Evolutionary conservation across 331 rosid species (phyloP), one percentile per base, ranked within the genome.

Genomic region (Pyracantha coccinea): DNA sequence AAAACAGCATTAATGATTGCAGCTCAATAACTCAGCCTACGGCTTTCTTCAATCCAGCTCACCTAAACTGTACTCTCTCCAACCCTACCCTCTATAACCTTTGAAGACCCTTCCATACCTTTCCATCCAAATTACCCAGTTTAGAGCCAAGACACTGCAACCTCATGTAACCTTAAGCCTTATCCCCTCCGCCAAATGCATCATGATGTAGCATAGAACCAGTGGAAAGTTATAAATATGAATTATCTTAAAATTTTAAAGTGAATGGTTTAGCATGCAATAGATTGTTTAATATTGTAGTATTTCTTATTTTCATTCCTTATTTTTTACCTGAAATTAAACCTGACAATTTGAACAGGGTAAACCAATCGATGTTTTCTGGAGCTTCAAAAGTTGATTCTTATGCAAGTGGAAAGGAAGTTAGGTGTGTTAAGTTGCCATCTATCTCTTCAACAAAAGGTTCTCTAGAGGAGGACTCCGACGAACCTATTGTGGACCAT

Each of bases 381-480:
- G 82, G 95, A 69, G 78, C 87, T 70, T 83, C 90, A 52, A 81
- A 78, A 73, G 79, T 90, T 0, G 89, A 88, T 85, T 87, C 96
- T 54, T 92, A 81, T 66, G 95, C 91, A 69, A 94, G 92, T 81
- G 98, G 96, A 69, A 90, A 87, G 83, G 90, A 82, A 78, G 84
- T 90, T 72, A 88, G 88, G 85, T 77, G 83, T 24, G 88, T 91
- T 85, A 86, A 87, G 83, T 78, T 93, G 82, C 98, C 96, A 41
- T 82, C 97, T 76, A 85, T 91, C 74, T 89, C 92, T 69, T 84
- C 90, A 4, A 25, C 75, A 17, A 89, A 81, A 72, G 87, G 74
- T 78, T 76, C 87, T 74, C 80, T 72, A 79, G 80, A 61, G 52
- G 91, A 90, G 61, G 85, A 80, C 74, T 73, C 81, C 61, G 84